Evolutionary conservation across 371 early-diverging fungal genomes (phyloP).

Genomic region (Smittium culicis): DNA sequence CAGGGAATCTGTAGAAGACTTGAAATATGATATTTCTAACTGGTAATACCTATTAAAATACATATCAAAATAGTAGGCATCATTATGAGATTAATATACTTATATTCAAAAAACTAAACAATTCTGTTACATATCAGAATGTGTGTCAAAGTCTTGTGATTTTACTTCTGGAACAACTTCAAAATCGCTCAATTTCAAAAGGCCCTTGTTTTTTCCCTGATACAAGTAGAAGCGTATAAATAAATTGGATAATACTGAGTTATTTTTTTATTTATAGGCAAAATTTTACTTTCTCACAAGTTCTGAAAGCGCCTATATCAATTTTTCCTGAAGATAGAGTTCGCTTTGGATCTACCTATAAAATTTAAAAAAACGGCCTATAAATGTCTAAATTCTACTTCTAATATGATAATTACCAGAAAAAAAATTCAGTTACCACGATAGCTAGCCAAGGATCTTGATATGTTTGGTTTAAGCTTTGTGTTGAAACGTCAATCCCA

Average conservation of each 20-base stretch:
- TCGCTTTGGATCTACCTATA: conserved; percentile 81
- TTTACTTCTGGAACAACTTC: conserved; percentile 73
- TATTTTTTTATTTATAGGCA: conserved; percentile 1
- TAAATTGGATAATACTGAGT: not conserved
- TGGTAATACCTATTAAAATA: conserved; percentile 58
- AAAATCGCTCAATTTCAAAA: not conserved
- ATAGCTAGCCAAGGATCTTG: conserved; percentile 94
- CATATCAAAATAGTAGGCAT: not conserved
- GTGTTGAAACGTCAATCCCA: conserved; percentile 93
- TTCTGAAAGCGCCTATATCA: conserved; percentile 94
- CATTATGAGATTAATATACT: conserved; percentile 1
- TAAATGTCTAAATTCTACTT: conserved; percentile 5
- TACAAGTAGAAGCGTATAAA: not conserved
- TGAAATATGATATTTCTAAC: conserved; percentile 83
- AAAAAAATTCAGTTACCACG: conserved; percentile 64
- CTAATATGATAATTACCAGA: conserved; percentile 21
- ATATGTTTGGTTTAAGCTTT: conserved; percentile 85
- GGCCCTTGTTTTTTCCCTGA: not conserved
- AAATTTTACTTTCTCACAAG: conserved; percentile 59
- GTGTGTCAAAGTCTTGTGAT: conserved; percentile 95
- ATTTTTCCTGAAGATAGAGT: conserved; percentile 93
- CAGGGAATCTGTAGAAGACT: conserved; percentile 71
- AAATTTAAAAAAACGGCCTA: conserved; percentile 27
- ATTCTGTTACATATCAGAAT: conserved; percentile 54
- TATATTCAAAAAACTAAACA: conserved; percentile 1